Conservation (phyloP, 371 early-diverging fungal species). For the Apophysomyces trapeziformis region DNA sequence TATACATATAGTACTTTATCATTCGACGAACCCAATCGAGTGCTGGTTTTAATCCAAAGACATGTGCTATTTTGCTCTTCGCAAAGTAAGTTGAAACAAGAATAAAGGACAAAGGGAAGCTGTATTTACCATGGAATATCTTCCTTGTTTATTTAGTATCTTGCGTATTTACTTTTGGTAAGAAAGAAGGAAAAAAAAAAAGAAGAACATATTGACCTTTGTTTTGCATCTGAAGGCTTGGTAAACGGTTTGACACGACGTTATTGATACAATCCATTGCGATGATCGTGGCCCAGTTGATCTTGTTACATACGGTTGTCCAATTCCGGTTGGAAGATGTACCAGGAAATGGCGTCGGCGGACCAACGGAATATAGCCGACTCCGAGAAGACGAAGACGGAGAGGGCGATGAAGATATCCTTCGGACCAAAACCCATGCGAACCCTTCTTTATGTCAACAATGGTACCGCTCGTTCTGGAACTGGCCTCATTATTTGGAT, state of each 20-base stretch:
- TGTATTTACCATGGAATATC: too few relatives aligned
- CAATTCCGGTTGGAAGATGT: constrained; percentile 18
- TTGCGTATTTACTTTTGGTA: constrained; percentile 30
- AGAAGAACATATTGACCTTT: background rate
- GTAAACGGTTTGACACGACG: constrained; percentile 61
- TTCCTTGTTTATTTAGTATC: constrained; percentile 11
- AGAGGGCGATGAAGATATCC: background rate
- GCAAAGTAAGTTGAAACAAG: constrained; percentile 23
- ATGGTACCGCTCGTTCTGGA: constrained; percentile 32
- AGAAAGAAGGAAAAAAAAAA: background rate
- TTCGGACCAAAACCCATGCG: background rate
- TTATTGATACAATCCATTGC: constrained; percentile 63
- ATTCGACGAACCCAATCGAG: constrained; percentile 27
- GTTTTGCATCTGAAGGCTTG: constrained; percentile 34
- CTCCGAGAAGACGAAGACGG: constrained; percentile 24
- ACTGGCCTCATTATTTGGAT: constrained; percentile 43
- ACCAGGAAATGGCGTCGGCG: background rate
- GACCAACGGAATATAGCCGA: constrained; percentile 16
- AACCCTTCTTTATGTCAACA: background rate
- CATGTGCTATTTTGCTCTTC: constrained; percentile 33
- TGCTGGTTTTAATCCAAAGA: constrained; percentile 31
- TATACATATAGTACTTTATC: constrained; percentile 22
- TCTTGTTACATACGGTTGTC: constrained; percentile 54
- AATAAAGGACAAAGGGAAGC: too few relatives aligned
- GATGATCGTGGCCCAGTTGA: constrained; percentile 63